Base-by-base conservation (phyloP, 2,329 filamentous ascomycete genomes). In the Boeremia lycopersici region DNA sequence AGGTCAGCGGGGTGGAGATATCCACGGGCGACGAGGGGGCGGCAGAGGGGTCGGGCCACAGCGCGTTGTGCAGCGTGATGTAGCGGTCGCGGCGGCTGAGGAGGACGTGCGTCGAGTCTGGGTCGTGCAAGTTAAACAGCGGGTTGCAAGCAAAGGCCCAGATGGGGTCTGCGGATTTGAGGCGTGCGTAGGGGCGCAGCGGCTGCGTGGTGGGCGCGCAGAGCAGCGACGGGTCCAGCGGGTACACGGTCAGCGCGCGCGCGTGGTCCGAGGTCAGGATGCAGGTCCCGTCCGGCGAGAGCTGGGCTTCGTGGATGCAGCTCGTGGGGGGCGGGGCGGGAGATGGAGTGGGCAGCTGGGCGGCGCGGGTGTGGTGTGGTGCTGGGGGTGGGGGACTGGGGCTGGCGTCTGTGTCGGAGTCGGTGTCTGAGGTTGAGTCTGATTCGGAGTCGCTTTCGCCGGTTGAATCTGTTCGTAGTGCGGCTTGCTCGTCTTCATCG, bases 121-220 rank as follows among this genome's bases (percentile, higher is more conserved):
- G 68, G 49, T 86, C 78, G 39, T 79, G 75, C 11, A 85, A 73
- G 52, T 78, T 73, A 72, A 81, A 88, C 50, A 75, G 73, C 0
- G 86, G 85, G 59, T 85, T 84, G 10, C 81, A 65, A 2, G 82
- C 77, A 38, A 80, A 81, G 19, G 82, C 77, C 72, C 83, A 82
- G 13, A 84, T 78, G 12, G 81, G 80, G 42, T 83, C 79, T 10
- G 76, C 69, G 13, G 78, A 79, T 4, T 64, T 68, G 38, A 81
- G 75, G 3, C 71, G 71, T 23, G 80, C 77, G 57, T 83, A 84
- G 4, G 80, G 74, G 12, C 64, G 63, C 11, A 87, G 67, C 5
- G 54, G 33, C 11, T 52, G 57, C 23, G 56, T 45, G 7, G 26
- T 29, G 4, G 47, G 15, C 19, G 60, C 40, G 1, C 49, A 42